Evolutionary conservation across 371 early-diverging fungal genomes (phyloP).

Genomic region (Lichtheimia hyalospora): DNA sequence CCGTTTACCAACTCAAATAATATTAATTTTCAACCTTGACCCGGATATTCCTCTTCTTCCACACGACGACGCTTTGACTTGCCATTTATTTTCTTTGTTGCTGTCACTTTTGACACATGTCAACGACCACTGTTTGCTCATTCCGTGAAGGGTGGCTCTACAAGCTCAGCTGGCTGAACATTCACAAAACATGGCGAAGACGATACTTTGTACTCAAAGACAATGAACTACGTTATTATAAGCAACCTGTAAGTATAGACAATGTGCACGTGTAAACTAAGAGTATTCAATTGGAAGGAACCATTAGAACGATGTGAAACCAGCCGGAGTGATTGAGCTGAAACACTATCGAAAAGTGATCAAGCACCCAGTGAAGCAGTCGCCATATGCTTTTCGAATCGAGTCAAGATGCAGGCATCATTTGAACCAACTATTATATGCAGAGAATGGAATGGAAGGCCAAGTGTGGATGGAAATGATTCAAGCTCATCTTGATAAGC

Average conservation of each 20-base stretch:
- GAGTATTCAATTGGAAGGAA: no score
- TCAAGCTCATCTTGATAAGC: slow-evolving; percentile 6
- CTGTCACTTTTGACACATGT: no score
- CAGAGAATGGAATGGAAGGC: slow-evolving; percentile 12
- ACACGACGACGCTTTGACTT: no score
- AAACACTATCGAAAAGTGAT: slow-evolving; percentile 13
- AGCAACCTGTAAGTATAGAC: slow-evolving; percentile 11
- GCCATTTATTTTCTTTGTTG: no score
- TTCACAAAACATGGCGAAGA: slow-evolving; percentile 14
- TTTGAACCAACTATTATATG: slow-evolving; percentile 17
- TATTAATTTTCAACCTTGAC: no score
- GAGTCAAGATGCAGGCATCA: slow-evolving; percentile 21
- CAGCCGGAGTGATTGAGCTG: slow-evolving; percentile 21
- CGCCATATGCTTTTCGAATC: slow-evolving; percentile 14
- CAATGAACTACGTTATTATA: slow-evolving; percentile 24
- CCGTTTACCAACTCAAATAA: no score
- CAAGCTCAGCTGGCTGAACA: slow-evolving; percentile 11
- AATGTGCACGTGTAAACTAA: no score
- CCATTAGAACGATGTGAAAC: slow-evolving; percentile 19
- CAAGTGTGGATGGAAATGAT: slow-evolving; percentile 15
- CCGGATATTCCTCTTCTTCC: no score
- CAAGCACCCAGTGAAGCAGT: slow-evolving; percentile 7
- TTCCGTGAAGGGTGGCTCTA: slow-evolving; percentile 18
- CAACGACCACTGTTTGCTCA: no score
- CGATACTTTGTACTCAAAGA: slow-evolving; percentile 18